phyloP scores from a whole-genome alignment of 768 basidiomycete genomes.

The Rhizopogon salebrosus region DNA sequence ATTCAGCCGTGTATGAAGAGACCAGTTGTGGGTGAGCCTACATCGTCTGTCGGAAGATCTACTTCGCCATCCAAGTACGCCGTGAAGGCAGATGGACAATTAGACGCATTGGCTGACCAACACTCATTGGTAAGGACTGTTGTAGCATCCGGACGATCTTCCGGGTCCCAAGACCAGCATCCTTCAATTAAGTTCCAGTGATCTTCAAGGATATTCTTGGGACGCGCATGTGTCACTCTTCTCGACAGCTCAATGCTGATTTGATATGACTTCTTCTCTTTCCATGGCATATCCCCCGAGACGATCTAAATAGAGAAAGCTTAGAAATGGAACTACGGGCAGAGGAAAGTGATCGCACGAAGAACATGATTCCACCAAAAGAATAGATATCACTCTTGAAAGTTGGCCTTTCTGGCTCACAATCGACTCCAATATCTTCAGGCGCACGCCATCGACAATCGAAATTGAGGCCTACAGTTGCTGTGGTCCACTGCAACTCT shows the following conservation, averaged over 20 bases:
- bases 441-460: slow-evolving; percentile 41
- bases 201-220: neutral
- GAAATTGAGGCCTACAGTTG: slow-evolving; percentile 27
- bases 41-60: too few relatives aligned
- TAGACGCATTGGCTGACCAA: too few relatives aligned
- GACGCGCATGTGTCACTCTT: neutral
- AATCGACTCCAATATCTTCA: slow-evolving; percentile 25
- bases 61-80: too few relatives aligned
- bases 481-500: slow-evolving; percentile 13
- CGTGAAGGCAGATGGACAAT: too few relatives aligned
- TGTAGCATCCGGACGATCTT: neutral
- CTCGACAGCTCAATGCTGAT: neutral
- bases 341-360: neutral
- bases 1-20: neutral
- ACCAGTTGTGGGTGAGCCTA: neutral
- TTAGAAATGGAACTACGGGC: neutral
- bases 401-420: neutral
- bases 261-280: neutral
- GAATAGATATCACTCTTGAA: slow-evolving; percentile 36
- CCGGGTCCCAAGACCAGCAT: neutral
- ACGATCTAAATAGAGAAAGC: neutral
- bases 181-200: neutral
- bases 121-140: too few relatives aligned
- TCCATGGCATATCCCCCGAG: neutral
- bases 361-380: slow-evolving; percentile 21